Evolutionary conservation across 1,284 basidiomycete genomes (phyloP), one percentile per base, ranked within the genome.

Genomic region (Agroathelia rolfsii): DNA sequence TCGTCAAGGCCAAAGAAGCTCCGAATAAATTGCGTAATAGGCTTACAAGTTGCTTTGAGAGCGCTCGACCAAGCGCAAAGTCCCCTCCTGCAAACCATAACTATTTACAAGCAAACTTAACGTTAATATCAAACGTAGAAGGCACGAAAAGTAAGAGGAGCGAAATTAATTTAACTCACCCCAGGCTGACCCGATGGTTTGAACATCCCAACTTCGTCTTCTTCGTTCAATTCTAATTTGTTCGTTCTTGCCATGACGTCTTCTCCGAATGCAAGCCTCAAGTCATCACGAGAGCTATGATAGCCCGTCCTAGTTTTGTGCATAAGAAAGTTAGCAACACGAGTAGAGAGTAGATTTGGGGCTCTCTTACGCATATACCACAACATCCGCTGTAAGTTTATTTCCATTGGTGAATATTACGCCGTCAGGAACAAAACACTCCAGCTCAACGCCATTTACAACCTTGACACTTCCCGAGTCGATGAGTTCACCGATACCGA

Each of bases 401-500:
- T 43, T 42, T 3, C 57, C 58, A 39, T 60, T 58, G 3, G 44
- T 45, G 39, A 60, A 54, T 15, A 53, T 34, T 4, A 60, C 40
- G 5, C 43, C 45, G 23, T 41, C 36, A 9, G 43, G 18, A 2
- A 40, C 44, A 16, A 57, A 46, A 14, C 37, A 34, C 4, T 37
- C 36, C 17, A 59, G 41, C 33, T 52, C 55, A 6, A 50, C 44
- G 1, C 51, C 51, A 3, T 47, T 41, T 35, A 53, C 55, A 16
- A 56, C 30, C 31, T 50, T 45, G 30, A 56, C 42, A 14, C 45
- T 38, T 3, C 52, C 53, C 9, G 42, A 35, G 11, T 40, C 35
- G n/a, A 56, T 48, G 10, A 53, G 35, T 9, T 60, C 47, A 3
- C 57, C 56, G 20, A 51, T 54, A n/a, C 64, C 66, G 14, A 63